Evolutionary conservation across 768 basidiomycete genomes (phyloP).

Genomic region (Tylopilus sp.): DNA sequence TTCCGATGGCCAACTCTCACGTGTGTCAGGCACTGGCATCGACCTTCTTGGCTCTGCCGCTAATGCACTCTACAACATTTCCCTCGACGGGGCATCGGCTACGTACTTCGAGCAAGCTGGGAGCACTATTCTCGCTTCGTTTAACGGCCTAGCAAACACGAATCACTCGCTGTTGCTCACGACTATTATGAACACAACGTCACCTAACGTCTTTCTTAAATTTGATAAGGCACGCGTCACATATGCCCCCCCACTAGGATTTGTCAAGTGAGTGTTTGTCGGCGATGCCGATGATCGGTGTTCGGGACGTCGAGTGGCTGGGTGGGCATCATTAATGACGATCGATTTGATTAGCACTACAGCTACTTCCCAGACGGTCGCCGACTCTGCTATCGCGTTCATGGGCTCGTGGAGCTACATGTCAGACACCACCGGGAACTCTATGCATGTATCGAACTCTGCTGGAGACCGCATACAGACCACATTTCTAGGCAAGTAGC

Average conservation of each 20-base stretch:
- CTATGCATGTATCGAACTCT: slow-evolving; percentile 33
- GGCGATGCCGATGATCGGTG: slow-evolving; percentile 3
- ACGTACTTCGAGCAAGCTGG: slow-evolving; percentile 23
- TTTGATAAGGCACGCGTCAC: slow-evolving; percentile 59
- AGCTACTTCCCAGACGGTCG: slow-evolving; percentile 35
- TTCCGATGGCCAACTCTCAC: slow-evolving; percentile 1
- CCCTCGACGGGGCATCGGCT: slow-evolving; percentile 46
- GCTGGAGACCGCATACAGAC: slow-evolving; percentile 44
- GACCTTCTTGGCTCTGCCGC: slow-evolving; percentile 52
- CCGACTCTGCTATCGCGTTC: slow-evolving; percentile 48
- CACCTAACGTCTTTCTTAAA: slow-evolving; percentile 39
- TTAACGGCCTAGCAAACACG: slow-evolving; percentile 44
- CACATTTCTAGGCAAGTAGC: slow-evolving; percentile 46
- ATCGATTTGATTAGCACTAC: slow-evolving; percentile 32
- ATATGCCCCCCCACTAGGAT: slow-evolving; percentile 32
- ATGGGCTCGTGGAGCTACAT: slow-evolving; percentile 53
- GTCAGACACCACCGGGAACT: slow-evolving; percentile 28
- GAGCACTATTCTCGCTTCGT: slow-evolving; percentile 46
- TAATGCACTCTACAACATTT: slow-evolving; percentile 43
- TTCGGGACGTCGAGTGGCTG: background rate
- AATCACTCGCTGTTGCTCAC: slow-evolving; percentile 57
- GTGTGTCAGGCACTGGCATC: slow-evolving; percentile 57
- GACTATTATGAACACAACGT: slow-evolving; percentile 36
- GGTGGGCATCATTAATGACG: slow-evolving; percentile 18
- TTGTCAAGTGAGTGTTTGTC: slow-evolving; percentile 33